phyloP scores from a whole-genome alignment of 2,329 filamentous ascomycete genomes.

The Fusarium humuli region DNA sequence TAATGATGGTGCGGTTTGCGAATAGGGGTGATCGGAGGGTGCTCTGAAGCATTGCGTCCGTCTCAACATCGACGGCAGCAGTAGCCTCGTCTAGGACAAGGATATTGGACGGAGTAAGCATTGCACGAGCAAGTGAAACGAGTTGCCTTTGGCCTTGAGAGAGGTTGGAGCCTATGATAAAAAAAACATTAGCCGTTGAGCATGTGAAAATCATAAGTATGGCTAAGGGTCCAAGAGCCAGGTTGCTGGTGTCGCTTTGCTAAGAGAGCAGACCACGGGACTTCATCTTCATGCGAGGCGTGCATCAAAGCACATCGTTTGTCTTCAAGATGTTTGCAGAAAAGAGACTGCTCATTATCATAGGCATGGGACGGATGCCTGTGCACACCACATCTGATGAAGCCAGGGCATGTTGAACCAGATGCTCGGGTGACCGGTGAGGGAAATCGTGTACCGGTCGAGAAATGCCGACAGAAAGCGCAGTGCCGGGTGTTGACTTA shows the following conservation, averaged over 20 bases:
- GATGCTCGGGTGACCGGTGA: slow-evolving; percentile 33
- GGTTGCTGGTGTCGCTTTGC: slow-evolving; percentile 12
- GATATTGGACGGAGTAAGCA: slow-evolving; percentile 96
- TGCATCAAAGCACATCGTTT: slow-evolving; percentile 50
- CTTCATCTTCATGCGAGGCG: slow-evolving; percentile 49
- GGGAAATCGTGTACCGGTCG: slow-evolving; percentile 23
- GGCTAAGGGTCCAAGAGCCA: slow-evolving; percentile 6
- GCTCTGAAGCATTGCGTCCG: slow-evolving; percentile 73
- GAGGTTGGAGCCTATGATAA: slow-evolving; percentile 81
- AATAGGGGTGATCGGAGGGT: slow-evolving; percentile 77
- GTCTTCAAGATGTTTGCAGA: slow-evolving; percentile 27
- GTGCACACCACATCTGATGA: slow-evolving; percentile 23
- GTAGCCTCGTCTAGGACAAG: slow-evolving; percentile 97
- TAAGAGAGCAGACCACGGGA: slow-evolving; percentile 47
- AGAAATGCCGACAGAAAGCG: slow-evolving; percentile 45
- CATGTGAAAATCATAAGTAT: slow-evolving; percentile 19
- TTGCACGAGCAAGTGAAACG: slow-evolving; percentile 89
- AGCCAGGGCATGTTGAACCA: slow-evolving; percentile 31
- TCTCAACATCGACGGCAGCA: slow-evolving; percentile 77
- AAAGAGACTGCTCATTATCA: slow-evolving; percentile 29
- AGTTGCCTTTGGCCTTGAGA: slow-evolving; percentile 96
- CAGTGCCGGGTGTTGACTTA: slow-evolving; percentile 60
- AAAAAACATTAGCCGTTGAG: slow-evolving; percentile 31
- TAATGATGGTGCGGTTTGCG: slow-evolving; percentile 94
- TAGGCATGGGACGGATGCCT: slow-evolving; percentile 22